These are phyloP conservation scores for Carex arenaria DNA, from an alignment of 202 grass and related monocot species.

Conservation along the genomic window DNA sequence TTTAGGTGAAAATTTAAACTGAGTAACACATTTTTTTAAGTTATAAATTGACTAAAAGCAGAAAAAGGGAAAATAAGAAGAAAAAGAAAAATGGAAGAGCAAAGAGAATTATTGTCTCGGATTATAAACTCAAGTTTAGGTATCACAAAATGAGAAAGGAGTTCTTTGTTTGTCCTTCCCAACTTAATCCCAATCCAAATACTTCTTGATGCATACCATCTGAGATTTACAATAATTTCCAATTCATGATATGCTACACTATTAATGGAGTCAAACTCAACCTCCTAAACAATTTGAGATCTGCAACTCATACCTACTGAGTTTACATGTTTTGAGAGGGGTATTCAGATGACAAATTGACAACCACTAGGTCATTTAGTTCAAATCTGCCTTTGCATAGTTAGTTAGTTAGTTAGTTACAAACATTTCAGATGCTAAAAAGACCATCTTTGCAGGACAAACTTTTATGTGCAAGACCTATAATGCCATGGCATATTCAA, in stretches of 20 bases:
- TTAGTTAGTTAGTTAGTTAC: not conserved
- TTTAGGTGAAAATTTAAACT: not conserved
- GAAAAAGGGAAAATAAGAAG: not conserved
- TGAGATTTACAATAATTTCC: not conserved
- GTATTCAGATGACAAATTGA: not conserved
- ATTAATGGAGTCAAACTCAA: not conserved
- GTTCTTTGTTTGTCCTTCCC: not conserved
- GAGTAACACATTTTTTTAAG: not conserved
- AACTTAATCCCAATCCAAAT: not conserved
- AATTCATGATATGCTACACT: not conserved
- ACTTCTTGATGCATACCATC: not conserved
- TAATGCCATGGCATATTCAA: not conserved
- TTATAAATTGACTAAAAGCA: not conserved
- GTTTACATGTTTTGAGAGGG: not conserved
- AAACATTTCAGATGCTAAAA: not conserved
- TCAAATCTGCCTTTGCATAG: not conserved
- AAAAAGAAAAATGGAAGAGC: not conserved
- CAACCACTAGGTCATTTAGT: not conserved
- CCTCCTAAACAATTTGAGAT: not conserved
- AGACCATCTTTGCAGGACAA: not conserved
- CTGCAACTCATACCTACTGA: not conserved
- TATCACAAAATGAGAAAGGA: not conserved
- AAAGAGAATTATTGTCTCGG: not conserved
- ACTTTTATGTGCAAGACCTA: not conserved
- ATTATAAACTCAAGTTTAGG: not conserved